Base-by-base conservation (phyloP, 2,329 filamentous ascomycete genomes). In the Pseudonectria buxi region DNA sequence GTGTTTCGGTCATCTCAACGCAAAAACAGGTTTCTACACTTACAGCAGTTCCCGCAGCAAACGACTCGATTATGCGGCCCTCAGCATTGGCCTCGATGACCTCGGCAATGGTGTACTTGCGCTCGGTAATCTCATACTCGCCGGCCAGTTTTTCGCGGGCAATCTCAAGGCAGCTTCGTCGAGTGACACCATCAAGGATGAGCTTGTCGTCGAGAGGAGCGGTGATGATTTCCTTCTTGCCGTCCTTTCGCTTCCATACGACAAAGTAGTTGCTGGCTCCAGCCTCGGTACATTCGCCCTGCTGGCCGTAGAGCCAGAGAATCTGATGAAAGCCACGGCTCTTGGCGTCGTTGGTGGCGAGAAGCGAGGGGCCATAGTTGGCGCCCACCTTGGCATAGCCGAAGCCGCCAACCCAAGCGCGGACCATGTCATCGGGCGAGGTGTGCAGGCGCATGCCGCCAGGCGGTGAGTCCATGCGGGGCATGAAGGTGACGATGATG, bases 181-280 rank as follows among this genome's bases (percentile, higher is more conserved):
- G 72, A n/a, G 88, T 95, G 10, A 95, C 81, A 45, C 89, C 89
- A 44, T 90, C 84, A 3, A 95, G 71, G 49, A 95, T 94, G 41
- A 95, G 72, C 54, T 83, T 78, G 54, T 86, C 86, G 39, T 83
- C 83, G 28, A 95, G 64, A 7, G 86, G 86, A 3, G 89, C 87
- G 3, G 89, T 95, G 37, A 95, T 71, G 24, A 95, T 70, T 49
- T 81, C 74, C 56, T 71, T 74, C 30, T 72, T 74, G 45, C 59
- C 60, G 25, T 64, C 60, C 49, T 57, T 61, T 37, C 61, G 59
- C 55, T 71, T 74, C 85, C 83, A 88, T 10, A 95, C 68, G 7
- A 94, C 70, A 55, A 95, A 94, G 66, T 95, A 95, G 65, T 95
- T 95, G 54, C 79, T 86, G 10, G 87, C 89, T 4, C 89, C 89